A percentile compares a stretch with the other conserved stretches of the same genome.
Conservation (phyloP, 768 basidiomycete genomes). For the Pleurotus tuoliensis region DNA sequence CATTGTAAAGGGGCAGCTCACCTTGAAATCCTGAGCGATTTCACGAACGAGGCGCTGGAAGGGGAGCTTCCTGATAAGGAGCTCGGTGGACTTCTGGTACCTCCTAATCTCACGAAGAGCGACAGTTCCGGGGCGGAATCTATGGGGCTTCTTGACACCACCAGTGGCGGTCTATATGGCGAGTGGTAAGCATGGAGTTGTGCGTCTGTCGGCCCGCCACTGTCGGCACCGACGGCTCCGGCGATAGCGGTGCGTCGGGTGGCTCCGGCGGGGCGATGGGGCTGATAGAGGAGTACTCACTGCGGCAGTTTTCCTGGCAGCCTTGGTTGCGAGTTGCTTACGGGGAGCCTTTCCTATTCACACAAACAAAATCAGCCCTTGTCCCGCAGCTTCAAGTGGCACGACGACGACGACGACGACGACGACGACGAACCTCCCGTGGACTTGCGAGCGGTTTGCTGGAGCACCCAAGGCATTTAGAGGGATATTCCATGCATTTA, state of each 20-base stretch:
- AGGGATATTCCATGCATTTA: conserved; percentile 14
- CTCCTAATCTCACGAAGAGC: conserved; percentile 98
- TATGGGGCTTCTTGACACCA: conserved; percentile 99
- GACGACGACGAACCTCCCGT: conserved; percentile 75
- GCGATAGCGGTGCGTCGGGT: conserved; percentile 20
- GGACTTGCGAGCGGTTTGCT: conserved; percentile 99
- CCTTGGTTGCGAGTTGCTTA: conserved; percentile 95
- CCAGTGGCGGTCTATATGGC: conserved; percentile 67
- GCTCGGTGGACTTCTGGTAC: conserved; percentile 98
- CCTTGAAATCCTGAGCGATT: conserved; percentile 97
- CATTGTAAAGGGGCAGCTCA: conserved; percentile 22
- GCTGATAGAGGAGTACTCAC: conserved; percentile 34
- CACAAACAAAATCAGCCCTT: conserved; percentile 13
- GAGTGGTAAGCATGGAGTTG: conserved; percentile 10
- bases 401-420: conserved; percentile 16
- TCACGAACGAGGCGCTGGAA: conserved; percentile 98
- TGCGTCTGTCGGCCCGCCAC: conserved; percentile 10
- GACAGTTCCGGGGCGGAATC: conserved; percentile 97
- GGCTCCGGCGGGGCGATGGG: conserved; percentile 19
- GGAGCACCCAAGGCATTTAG: conserved; percentile 25
- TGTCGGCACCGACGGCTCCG: conserved; percentile 11
- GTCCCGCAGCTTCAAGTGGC: conserved; percentile 15
- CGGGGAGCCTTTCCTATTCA: conserved; percentile 78
- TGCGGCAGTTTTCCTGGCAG: conserved; percentile 83
- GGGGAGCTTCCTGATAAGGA: conserved; percentile 98